These are phyloP conservation scores for Macadamia integrifolia DNA, from an alignment of 164 flowering plant genomes.

Conservation along the genomic window DNA sequence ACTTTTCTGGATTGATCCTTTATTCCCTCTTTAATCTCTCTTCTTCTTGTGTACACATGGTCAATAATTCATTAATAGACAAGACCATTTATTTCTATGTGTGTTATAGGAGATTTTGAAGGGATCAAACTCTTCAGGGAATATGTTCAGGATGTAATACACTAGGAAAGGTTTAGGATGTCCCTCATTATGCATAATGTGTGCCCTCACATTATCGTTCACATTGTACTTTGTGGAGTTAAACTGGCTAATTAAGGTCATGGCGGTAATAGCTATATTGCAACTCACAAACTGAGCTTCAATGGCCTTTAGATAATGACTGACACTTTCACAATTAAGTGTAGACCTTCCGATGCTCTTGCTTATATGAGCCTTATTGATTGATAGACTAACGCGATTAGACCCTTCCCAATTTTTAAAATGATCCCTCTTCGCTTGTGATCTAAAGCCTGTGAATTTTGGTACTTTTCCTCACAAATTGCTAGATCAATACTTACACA, in stretches of 20 bases:
- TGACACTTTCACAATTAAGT: not conserved
- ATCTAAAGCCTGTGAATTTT: too few relatives aligned
- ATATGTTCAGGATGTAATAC: not conserved
- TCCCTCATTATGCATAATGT: constrained; percentile 4
- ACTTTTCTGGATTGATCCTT: too few relatives aligned
- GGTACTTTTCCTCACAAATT: too few relatives aligned
- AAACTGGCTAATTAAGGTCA: not conserved
- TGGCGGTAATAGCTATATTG: not conserved
- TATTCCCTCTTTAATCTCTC: too few relatives aligned
- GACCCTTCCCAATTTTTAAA: too few relatives aligned
- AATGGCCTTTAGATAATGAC: not conserved
- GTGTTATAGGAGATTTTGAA: constrained; percentile 10
- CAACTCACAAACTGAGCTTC: not conserved
- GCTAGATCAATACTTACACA: too few relatives aligned
- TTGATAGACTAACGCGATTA: too few relatives aligned
- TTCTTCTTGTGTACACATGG: too few relatives aligned
- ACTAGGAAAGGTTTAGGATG: not conserved
- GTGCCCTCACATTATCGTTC: not conserved
- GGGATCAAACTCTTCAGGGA: not conserved
- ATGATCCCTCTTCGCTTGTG: too few relatives aligned
- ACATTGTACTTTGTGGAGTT: not conserved
- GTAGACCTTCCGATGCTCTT: not conserved
- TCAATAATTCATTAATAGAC: not conserved
- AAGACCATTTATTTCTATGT: constrained; percentile 2
- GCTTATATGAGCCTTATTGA: too few relatives aligned